Evolutionary conservation across 768 basidiomycete species (phyloP).

Genomic region (Pleurotus platypus): DNA sequence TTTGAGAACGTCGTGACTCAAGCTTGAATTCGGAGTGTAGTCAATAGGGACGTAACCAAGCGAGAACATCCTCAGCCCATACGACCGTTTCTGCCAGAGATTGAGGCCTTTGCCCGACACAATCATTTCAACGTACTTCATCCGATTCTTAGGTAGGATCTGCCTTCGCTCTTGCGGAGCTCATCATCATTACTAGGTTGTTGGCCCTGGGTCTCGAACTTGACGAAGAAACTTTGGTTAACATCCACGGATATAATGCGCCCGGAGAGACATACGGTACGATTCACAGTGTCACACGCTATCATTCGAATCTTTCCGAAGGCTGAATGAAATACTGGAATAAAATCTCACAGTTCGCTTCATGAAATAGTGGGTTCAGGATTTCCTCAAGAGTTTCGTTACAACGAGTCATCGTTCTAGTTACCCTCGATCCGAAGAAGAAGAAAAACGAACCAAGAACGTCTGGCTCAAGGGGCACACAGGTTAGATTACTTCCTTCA

Average conservation of each 20-base stretch:
- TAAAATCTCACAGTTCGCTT: background rate
- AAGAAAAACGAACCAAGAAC: conserved; percentile 46
- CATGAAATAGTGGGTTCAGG: conserved; percentile 5
- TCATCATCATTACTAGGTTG: conserved; percentile 19
- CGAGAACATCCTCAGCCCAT: conserved; percentile 31
- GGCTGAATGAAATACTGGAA: background rate
- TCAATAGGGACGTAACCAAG: conserved; percentile 28
- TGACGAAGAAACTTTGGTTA: conserved; percentile 40
- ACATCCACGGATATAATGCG: conserved; percentile 33
- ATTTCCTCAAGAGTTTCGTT: too few relatives aligned
- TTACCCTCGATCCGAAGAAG: conserved; percentile 46
- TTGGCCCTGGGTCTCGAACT: conserved; percentile 42
- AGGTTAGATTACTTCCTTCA: conserved; percentile 24
- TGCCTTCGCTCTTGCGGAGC: background rate
- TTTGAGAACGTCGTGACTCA: background rate
- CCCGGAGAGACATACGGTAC: conserved; percentile 34
- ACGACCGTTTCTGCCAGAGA: conserved; percentile 32
- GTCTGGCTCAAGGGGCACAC: conserved; percentile 66
- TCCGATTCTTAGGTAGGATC: conserved; percentile 29
- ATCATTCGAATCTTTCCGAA: background rate
- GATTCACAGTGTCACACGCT: background rate
- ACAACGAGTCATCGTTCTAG: conserved; percentile 19
- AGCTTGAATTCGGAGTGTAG: conserved; percentile 13
- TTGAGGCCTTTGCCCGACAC: conserved; percentile 29
- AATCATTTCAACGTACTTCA: conserved; percentile 34